Conservation (phyloP, 2,329 filamentous ascomycete genomes). For the Xenoacremonium recifei region DNA sequence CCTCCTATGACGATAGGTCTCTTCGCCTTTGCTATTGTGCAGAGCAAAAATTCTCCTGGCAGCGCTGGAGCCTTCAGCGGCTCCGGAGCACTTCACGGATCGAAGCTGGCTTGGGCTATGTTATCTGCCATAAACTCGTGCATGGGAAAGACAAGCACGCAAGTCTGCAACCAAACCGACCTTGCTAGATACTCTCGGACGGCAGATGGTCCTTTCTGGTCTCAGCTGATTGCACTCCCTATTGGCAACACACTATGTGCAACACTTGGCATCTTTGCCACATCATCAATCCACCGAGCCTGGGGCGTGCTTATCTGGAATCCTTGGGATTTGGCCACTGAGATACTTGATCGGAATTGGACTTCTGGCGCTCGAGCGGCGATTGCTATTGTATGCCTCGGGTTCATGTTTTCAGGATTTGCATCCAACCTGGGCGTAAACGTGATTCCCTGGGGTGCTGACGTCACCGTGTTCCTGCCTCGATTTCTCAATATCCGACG, state of each 20-base stretch:
- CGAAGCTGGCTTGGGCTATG: background rate
- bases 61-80: too few relatives aligned
- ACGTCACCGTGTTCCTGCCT: constrained; percentile 31
- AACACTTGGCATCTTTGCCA: background rate
- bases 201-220: background rate
- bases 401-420: constrained; percentile 1
- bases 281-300: background rate
- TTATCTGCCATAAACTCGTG: background rate
- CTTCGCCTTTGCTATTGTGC: background rate
- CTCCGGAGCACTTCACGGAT: background rate
- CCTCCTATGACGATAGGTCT: background rate
- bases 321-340: background rate
- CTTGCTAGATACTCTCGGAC: background rate
- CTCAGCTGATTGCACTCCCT: background rate
- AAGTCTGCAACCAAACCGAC: background rate
- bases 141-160: background rate
- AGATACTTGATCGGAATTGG: background rate
- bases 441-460: constrained; percentile 32
- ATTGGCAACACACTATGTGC: background rate
- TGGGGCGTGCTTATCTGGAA: background rate
- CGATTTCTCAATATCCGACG: constrained; percentile 31
- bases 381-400: background rate
- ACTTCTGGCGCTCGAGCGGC: background rate
- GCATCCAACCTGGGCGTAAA: constrained; percentile 29
- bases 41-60: background rate